phyloP scores from a whole-genome alignment of 2,329 filamentous ascomycete genomes.

The Ceratocystis lukuohia region DNA sequence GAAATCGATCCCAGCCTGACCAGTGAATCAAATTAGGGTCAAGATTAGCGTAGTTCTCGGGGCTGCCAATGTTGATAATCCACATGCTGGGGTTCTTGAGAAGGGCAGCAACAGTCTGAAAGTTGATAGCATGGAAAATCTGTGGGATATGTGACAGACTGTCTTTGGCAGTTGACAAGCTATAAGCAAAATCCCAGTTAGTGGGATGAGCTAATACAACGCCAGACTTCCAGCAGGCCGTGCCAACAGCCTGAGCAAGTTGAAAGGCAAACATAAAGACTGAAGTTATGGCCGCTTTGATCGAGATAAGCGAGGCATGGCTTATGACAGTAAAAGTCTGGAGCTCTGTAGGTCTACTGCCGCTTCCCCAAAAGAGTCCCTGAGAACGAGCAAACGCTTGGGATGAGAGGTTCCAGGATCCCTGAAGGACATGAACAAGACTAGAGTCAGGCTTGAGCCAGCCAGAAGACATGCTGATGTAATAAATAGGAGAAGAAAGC shows the following conservation, averaged over 20 bases:
- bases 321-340: conserved; percentile 66
- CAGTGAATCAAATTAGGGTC: conserved; percentile 53
- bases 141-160: not conserved
- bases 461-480: conserved; percentile 11
- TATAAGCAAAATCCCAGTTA: conserved; percentile 4
- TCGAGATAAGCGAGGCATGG: conserved; percentile 51
- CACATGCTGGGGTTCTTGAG: conserved; percentile 40
- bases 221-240: not conserved
- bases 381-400: not conserved
- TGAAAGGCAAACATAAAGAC: not conserved
- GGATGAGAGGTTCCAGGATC: not conserved
- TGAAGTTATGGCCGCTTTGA: conserved; percentile 34
- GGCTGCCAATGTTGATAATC: conserved; percentile 39
- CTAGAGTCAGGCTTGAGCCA: conserved; percentile 20
- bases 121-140: not conserved
- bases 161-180: not conserved
- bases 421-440: conserved; percentile 19
- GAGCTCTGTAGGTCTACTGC: conserved; percentile 38
- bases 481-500: conserved; percentile 15
- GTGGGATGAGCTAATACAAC: not conserved
- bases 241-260: not conserved
- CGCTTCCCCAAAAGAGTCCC: not conserved
- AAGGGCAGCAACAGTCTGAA: conserved; percentile 20
- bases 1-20: conserved; percentile 50
- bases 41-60: conserved; percentile 25